Evolutionary conservation across 768 basidiomycete species (phyloP).

Genomic region (Amanita exitialis): DNA sequence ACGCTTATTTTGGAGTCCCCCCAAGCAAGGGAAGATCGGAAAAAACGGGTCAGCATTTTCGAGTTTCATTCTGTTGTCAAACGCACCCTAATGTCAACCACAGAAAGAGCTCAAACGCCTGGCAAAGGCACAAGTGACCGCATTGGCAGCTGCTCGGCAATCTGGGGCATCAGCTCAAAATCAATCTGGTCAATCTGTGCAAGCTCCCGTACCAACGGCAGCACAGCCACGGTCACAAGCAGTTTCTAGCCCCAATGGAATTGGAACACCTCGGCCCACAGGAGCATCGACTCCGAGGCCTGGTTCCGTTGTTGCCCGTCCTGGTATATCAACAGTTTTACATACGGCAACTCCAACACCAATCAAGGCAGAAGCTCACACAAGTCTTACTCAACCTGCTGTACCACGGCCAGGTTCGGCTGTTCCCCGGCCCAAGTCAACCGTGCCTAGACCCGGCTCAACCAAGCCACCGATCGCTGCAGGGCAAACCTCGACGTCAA

Average conservation of each 20-base stretch:
- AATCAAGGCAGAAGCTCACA: slow-evolving; percentile 10
- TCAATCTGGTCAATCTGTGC: slow-evolving; percentile 4
- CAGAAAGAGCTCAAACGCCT: slow-evolving; percentile 69
- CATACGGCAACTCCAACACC: slow-evolving; percentile 12
- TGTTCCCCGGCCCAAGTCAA: slow-evolving; percentile 16
- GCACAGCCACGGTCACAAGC: slow-evolving; percentile 18
- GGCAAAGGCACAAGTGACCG: slow-evolving; percentile 39
- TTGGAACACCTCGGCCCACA: slow-evolving; percentile 11
- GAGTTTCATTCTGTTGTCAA: slow-evolving; percentile 2
- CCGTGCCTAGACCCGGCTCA: slow-evolving; percentile 21
- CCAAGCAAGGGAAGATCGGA: slow-evolving; percentile 70
- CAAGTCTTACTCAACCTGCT: slow-evolving; percentile 13
- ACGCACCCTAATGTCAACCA: slow-evolving; percentile 3
- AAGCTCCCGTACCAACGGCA: slow-evolving; percentile 21
- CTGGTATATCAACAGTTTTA: slow-evolving; percentile 12
- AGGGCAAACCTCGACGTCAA: slow-evolving; percentile 10
- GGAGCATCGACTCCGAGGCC: slow-evolving; percentile 20
- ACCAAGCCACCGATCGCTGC: slow-evolving; percentile 10
- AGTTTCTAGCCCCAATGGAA: slow-evolving; percentile 4
- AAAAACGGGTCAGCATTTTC: slow-evolving; percentile 51
- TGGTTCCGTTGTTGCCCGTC: slow-evolving; percentile 13
- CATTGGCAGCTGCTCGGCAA: slow-evolving; percentile 3
- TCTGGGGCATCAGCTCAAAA: neutral
- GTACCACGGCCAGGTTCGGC: slow-evolving; percentile 18
- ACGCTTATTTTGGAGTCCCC: slow-evolving; percentile 55